Evolutionary conservation across 177 flowering plant species (phyloP).

Genomic region (Vitis hybrid): DNA sequence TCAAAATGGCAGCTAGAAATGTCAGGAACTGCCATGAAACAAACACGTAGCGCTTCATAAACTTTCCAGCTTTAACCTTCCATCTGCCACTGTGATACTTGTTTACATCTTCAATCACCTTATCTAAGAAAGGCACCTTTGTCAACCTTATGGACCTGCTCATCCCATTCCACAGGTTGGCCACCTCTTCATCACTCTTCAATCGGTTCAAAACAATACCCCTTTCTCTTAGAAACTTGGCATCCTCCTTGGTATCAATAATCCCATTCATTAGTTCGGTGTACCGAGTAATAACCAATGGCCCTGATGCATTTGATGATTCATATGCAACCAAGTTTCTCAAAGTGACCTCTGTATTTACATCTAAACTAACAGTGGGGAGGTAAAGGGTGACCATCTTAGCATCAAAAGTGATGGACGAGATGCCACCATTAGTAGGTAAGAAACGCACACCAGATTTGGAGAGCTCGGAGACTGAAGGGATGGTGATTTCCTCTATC

Average conservation of each 20-base stretch:
- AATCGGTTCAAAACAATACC: too few relatives aligned
- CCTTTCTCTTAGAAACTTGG: slow-evolving; percentile 15
- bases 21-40: slow-evolving; percentile 24
- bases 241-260: slow-evolving; percentile 23
- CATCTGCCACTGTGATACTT: slow-evolving; percentile 15
- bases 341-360: slow-evolving; percentile 14
- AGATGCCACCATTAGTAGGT: not conserved
- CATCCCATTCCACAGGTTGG: slow-evolving; percentile 29
- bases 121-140: slow-evolving; percentile 19
- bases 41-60: slow-evolving; percentile 18
- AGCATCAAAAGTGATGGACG: slow-evolving; percentile 10
- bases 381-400: slow-evolving; percentile 8
- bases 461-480: too few relatives aligned
- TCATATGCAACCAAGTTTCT: slow-evolving; percentile 5
- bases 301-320: slow-evolving; percentile 9
- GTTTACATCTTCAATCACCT: slow-evolving; percentile 1
- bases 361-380: slow-evolving; percentile 8
- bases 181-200: too few relatives aligned
- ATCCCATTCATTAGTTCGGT: slow-evolving; percentile 30
- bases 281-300: slow-evolving; percentile 19
- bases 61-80: slow-evolving; percentile 12
- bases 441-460: too few relatives aligned
- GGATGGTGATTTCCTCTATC: too few relatives aligned
- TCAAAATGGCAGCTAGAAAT: slow-evolving; percentile 12
- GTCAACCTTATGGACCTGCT: slow-evolving; percentile 14